These are phyloP conservation scores for Cutaneotrichosporon mucoides DNA, from an alignment of 1,284 basidiomycete species.

Conservation along the genomic window DNA sequence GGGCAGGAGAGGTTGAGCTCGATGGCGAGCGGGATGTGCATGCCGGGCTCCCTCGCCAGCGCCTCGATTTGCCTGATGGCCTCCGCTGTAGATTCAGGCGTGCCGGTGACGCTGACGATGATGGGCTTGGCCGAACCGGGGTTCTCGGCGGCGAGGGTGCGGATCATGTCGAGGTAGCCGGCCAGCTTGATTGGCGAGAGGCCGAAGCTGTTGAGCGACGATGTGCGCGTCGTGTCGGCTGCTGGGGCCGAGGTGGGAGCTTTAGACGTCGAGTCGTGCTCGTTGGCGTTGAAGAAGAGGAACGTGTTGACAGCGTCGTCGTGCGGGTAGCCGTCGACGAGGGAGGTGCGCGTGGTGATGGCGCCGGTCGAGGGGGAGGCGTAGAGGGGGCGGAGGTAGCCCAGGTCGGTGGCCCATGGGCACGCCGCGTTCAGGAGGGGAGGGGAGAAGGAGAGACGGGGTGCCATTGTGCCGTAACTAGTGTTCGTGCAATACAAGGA, in stretches of 20 bases:
- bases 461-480: conserved; percentile 1
- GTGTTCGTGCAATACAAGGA: too few relatives aligned
- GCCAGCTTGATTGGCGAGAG: conserved; percentile 12
- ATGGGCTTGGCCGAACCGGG: conserved; percentile 8
- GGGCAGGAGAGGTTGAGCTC: conserved; percentile 22
- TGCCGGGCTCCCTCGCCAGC: neutral
- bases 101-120: conserved; percentile 17
- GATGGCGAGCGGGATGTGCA: conserved; percentile 8
- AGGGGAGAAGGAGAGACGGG: conserved; percentile 7
- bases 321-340: conserved; percentile 19
- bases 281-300: conserved; percentile 15
- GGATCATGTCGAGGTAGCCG: conserved; percentile 7
- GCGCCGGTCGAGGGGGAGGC: conserved; percentile 11
- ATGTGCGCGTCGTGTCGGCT: neutral
- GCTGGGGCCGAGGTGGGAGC: conserved; percentile 9
- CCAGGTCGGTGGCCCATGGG: conserved; percentile 17
- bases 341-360: conserved; percentile 19
- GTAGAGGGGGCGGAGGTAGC: conserved; percentile 11
- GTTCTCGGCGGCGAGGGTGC: conserved; percentile 2
- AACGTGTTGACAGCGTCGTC: conserved; percentile 21
- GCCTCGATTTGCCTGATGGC: conserved; percentile 1
- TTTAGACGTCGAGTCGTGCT: neutral
- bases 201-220: conserved; percentile 18
- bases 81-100: conserved; percentile 10
- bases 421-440: conserved; percentile 20